phyloP scores from a whole-genome alignment of 495 filamentous ascomycete species.

The Glarea lozoyensis region DNA sequence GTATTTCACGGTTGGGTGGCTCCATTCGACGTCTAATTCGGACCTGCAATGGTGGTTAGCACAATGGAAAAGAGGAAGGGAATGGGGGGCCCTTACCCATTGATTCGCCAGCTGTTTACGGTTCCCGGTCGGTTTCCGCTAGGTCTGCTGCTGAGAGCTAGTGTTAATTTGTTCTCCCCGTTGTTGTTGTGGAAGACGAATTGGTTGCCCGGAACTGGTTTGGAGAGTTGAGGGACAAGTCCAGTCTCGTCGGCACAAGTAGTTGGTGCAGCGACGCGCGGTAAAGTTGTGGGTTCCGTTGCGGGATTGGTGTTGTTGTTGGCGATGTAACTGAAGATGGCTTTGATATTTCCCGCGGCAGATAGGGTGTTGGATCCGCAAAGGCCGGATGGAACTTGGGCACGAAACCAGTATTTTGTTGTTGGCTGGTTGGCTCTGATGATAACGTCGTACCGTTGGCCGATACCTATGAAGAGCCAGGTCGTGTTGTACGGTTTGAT shows the following conservation, averaged over 20 bases:
- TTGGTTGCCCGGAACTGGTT: background rate
- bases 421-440: slow-evolving; percentile 43
- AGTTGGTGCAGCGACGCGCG: background rate
- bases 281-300: background rate
- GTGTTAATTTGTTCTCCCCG: too few species aligned
- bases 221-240: slow-evolving; percentile 11
- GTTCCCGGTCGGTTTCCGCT: too few species aligned
- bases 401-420: slow-evolving; percentile 47
- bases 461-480: slow-evolving; percentile 49
- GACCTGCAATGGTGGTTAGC: background rate
- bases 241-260: slow-evolving; percentile 24
- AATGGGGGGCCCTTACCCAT: slow-evolving; percentile 12
- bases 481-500: slow-evolving; percentile 34
- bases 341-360: slow-evolving; percentile 27
- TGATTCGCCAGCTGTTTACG: slow-evolving; percentile 11
- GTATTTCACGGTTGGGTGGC: slow-evolving; percentile 23
- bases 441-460: slow-evolving; percentile 61
- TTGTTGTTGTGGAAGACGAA: background rate
- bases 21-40: slow-evolving; percentile 31
- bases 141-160: too few species aligned
- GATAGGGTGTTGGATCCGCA: slow-evolving; percentile 10
- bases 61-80: background rate
- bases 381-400: slow-evolving; percentile 21
- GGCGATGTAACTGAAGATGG: slow-evolving; percentile 27
- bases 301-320: background rate